These are phyloP conservation scores for Fusarium sp. DNA, from an alignment of 2,329 filamentous ascomycete species.

Conservation along the genomic window DNA sequence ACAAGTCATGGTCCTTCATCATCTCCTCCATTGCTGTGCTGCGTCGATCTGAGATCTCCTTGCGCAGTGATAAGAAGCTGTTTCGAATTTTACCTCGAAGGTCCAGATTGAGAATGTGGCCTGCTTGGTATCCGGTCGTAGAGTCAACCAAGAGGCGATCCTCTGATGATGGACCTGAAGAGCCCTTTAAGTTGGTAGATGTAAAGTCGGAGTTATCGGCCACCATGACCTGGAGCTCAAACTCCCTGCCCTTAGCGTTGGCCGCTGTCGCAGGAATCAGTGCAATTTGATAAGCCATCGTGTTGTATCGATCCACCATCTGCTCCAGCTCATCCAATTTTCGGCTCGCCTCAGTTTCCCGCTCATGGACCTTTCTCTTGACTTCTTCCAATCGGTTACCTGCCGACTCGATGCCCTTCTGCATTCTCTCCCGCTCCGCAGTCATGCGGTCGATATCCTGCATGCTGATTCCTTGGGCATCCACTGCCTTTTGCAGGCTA, in stretches of 20 bases:
- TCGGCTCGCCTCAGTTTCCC: conserved; percentile 86
- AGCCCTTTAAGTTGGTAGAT: conserved; percentile 68
- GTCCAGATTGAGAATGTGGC: conserved; percentile 89
- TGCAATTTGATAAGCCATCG: conserved; percentile 91
- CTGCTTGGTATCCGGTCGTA: conserved; percentile 88
- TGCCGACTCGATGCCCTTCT: conserved; percentile 85
- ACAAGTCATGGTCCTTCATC: conserved; percentile 92
- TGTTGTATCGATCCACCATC: conserved; percentile 91
- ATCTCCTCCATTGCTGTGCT: conserved; percentile 87
- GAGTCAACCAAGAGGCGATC: conserved; percentile 87
- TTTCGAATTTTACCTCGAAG: conserved; percentile 85
- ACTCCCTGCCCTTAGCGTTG: conserved; percentile 87
- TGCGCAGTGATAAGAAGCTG: conserved; percentile 81
- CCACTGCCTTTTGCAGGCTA: conserved; percentile 85
- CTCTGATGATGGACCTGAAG: conserved; percentile 59
- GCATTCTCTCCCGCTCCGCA: conserved; percentile 91
- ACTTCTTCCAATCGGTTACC: conserved; percentile 83
- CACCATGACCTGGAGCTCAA: conserved; percentile 86
- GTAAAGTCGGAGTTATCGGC: conserved; percentile 84
- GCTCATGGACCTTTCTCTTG: conserved; percentile 85
- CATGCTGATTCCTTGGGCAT: conserved; percentile 94
- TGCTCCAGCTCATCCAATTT: conserved; percentile 94
- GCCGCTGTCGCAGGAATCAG: conserved; percentile 86
- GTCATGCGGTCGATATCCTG: conserved; percentile 99
- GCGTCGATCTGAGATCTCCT: conserved; percentile 91